Base-by-base conservation (phyloP, 768 basidiomycete species). In the Mrakia gelida region DNA sequence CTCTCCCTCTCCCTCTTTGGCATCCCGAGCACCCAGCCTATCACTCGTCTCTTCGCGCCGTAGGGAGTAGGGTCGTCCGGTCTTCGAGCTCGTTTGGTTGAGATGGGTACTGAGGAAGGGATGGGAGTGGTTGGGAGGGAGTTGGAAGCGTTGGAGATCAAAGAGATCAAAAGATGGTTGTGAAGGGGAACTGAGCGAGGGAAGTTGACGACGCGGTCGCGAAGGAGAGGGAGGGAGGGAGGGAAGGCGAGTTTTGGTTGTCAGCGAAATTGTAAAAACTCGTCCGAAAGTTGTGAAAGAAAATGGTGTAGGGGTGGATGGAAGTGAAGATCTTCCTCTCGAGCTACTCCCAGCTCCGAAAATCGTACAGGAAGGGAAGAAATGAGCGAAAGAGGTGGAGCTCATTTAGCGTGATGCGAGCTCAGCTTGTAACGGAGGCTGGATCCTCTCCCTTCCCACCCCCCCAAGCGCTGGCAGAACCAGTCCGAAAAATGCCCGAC, bases 161-260 rank as follows among this genome's bases (percentile, higher is more conserved):
- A 67, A 4, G 77, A 52, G 62, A 78, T 78, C 21, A 78, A 56
- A 23, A 78, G 54, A 28, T 78, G 77, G 73, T 78, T 78, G 73
- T 78, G 77, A 9, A 78, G 65, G 8, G 77, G 77, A 61, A 78
- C 77, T 78, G 65, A 28, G 1, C 23, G n/a, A 71, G 34, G 49
- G 49, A 52, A 2, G 49, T 52, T 52, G 49, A 49, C 45, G 49
- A 52, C 49, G 49, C 49, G 49, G 49, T 52, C 49, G 49, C 49
- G 49, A 52, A 52, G 49, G 49, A 52, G 18, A 21, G 7, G 21
- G 52, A 43, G 38, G 43, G 65, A 67, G 41, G 23, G n/a, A 16
- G 30, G 52, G 49, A 23, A 74, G 59, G 76, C 13, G 52, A 38
- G 38, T 34, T 49, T 10, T 11, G 16, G 15, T n/a, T 26, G 59